A percentile compares a stretch with the other conserved stretches of the same genome.
phyloP scores from a whole-genome alignment of 352 stramenopile species.

The Pythium guiyangense region DNA sequence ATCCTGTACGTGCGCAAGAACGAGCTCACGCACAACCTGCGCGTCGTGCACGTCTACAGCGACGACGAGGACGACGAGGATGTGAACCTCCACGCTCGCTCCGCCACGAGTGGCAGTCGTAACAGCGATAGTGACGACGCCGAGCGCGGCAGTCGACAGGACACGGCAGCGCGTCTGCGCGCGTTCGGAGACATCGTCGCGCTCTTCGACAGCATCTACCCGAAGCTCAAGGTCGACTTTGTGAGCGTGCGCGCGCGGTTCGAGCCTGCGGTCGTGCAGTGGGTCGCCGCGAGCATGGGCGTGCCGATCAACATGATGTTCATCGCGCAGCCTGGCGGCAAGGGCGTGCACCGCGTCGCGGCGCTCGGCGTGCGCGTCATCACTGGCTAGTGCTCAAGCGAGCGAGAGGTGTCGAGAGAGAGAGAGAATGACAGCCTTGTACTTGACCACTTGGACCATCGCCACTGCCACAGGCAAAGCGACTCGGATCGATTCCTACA shows the following conservation, averaged over 20 bases:
- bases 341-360: constrained; percentile 74
- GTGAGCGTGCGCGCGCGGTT: constrained; percentile 69
- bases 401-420: too few species aligned
- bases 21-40: constrained; percentile 73
- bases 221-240: constrained; percentile 87
- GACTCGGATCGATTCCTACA: too few species aligned
- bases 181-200: constrained; percentile 47
- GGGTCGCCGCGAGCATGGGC: constrained; percentile 60
- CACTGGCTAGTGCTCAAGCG: constrained; percentile 29
- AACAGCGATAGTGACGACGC: constrained; percentile 11
- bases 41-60: constrained; percentile 61
- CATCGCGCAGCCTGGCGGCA: constrained; percentile 76
- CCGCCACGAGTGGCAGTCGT: too few species aligned
- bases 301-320: constrained; percentile 90
- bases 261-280: constrained; percentile 76
- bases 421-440: too few species aligned
- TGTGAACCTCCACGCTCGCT: too few species aligned
- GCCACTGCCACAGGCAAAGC: too few species aligned
- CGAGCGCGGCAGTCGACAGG: constrained; percentile 6
- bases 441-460: too few species aligned
- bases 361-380: constrained; percentile 78
- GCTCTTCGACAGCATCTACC: constrained; percentile 90
- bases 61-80: too few species aligned
- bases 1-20: constrained; percentile 86
- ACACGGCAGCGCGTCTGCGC: constrained; percentile 11